Base-by-base conservation (phyloP, 1,284 basidiomycete species). In the Earliella scabrosa region DNA sequence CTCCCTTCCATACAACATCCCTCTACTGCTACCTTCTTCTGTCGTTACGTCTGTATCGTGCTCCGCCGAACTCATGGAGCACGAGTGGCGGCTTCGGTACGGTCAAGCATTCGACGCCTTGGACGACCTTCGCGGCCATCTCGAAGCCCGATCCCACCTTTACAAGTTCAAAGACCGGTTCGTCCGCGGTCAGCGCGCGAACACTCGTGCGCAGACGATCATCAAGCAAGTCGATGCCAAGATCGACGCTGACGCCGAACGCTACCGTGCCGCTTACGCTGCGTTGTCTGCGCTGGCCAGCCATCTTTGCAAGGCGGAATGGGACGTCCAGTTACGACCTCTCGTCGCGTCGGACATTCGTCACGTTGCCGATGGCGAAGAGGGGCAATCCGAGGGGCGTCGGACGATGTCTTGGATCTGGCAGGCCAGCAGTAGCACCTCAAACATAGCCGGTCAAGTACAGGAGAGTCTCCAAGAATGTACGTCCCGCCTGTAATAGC, bases 1-100 rank as follows among this genome's bases (percentile, higher is more conserved):
- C 6, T 13, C 41, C 13, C 41, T 43, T 3, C 20, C 41, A 4
- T 26, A 43, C 41, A 26, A 27, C 11, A 23, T 18, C 2, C 40
- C 29, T 23, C 40, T 32, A 14, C 31, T 45, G 14, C 24, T 47
- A 7, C 52, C 46, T 10, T 47, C 52, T 6, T 31, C 34, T 13
- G 2, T 9, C 35, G 2, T 41, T 24, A 16, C 23, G 13, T 18
- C 16, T 18, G 4, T 47, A 2, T 32, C 13, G 16, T 26, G 10
- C 24, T 4, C 20, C 14, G 16, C 23, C 7, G 20, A 5, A 9
- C 52, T 53, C 3, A 13, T 34, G 14, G 23, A 40, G 5, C 61
- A 60, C 38, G 72, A 75, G 53, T 67, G 63, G 45, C 54, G 60
- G 0, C 60, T 74, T 18, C 66, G 70, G 0, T 59, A 62, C 21